phyloP scores from a whole-genome alignment of 129 eudicot species.

The Calendula officinalis region DNA sequence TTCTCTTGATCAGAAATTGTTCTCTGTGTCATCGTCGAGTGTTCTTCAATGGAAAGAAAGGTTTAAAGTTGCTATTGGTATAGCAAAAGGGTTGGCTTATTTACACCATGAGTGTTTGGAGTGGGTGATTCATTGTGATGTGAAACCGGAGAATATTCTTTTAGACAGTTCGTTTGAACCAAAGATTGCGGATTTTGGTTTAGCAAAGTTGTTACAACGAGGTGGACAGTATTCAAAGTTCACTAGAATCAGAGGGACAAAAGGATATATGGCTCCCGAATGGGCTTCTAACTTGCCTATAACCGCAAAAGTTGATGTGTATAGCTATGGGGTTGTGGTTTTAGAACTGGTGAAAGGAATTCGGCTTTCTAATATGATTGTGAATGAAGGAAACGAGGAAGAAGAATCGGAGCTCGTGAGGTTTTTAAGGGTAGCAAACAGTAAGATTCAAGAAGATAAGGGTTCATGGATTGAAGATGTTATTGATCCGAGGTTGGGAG shows the following conservation, averaged over 20 bases:
- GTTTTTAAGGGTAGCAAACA: conserved; percentile 29
- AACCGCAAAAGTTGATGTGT: conserved; percentile 58
- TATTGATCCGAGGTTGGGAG: conserved; percentile 50
- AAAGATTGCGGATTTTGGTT: no score
- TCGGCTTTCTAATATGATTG: conserved; percentile 25
- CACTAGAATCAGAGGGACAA: conserved; percentile 46
- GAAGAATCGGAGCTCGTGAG: conserved; percentile 26
- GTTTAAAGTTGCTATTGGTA: no score
- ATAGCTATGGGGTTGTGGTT: conserved; percentile 48
- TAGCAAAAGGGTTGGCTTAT: no score
- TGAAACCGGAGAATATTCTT: no score
- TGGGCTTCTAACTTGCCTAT: conserved; percentile 43
- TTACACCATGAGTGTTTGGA: no score
- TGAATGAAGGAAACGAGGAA: conserved; percentile 20
- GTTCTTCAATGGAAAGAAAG: no score
- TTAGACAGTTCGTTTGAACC: no score
- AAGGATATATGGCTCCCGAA: conserved; percentile 1
- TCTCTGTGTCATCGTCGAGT: no score
- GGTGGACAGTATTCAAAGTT: conserved; percentile 26
- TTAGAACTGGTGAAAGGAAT: conserved; percentile 53
- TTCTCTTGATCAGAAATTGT: no score
- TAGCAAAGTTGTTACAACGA: background rate
- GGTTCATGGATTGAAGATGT: conserved; percentile 36
- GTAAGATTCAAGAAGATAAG: conserved; percentile 11
- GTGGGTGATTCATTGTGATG: no score